Evolutionary conservation across 176 grass and related monocot genomes (phyloP).

Genomic region (Hordeum marinum): DNA sequence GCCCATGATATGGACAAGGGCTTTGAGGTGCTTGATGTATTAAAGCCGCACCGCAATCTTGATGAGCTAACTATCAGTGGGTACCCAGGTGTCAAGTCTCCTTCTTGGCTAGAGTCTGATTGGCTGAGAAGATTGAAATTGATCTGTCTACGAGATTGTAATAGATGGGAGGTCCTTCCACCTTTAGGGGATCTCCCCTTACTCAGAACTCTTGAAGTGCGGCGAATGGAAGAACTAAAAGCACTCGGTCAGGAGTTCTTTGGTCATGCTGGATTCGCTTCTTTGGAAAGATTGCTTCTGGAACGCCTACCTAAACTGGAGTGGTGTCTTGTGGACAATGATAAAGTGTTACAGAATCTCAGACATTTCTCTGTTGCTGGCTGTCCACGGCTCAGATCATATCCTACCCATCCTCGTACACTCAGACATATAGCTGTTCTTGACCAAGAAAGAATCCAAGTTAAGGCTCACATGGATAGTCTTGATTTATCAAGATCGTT

Average conservation of each 20-base stretch:
- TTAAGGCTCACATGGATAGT: not conserved
- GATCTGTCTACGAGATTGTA: slow-evolving; percentile 14
- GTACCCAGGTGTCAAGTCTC: slow-evolving; percentile 21
- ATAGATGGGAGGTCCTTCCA: slow-evolving; percentile 14
- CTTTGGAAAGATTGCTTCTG: slow-evolving; percentile 5
- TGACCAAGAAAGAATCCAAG: not conserved
- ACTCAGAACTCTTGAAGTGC: slow-evolving; percentile 11
- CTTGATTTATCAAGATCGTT: not conserved
- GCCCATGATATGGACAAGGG: not conserved
- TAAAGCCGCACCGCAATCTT: slow-evolving; percentile 29
- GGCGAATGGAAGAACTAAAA: slow-evolving; percentile 5
- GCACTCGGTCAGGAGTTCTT: slow-evolving; percentile 13
- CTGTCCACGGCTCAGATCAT: slow-evolving; percentile 20
- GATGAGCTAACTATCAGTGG: slow-evolving; percentile 29
- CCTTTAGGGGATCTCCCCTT: slow-evolving; percentile 28
- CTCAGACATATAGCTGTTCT: slow-evolving; percentile 27
- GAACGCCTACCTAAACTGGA: slow-evolving; percentile 13
- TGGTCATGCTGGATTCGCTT: slow-evolving; percentile 11
- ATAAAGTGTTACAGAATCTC: slow-evolving; percentile 10
- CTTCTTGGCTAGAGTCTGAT: not conserved
- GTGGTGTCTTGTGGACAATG: not conserved
- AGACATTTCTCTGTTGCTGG: not conserved
- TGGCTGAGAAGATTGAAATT: slow-evolving; percentile 8
- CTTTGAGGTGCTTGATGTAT: slow-evolving; percentile 22
- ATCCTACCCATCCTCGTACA: slow-evolving; percentile 2